Percentiles rank a stretch among this genome's conserved stretches.
Evolutionary conservation across 1,139 yeast genomes (phyloP).

Genomic region (Zygoascus sp.): DNA sequence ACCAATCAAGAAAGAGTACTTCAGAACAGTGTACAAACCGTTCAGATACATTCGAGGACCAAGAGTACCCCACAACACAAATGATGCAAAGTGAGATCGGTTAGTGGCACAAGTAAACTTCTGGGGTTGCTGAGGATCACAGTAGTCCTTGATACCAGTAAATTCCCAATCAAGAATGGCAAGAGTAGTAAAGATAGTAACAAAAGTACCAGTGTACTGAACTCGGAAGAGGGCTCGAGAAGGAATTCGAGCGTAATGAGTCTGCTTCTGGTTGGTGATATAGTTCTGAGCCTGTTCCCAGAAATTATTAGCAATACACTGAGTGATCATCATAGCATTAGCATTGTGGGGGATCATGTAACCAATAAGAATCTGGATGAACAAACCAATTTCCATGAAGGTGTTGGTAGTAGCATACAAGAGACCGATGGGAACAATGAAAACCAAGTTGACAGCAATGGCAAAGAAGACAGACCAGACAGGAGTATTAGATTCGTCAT

Average conservation of each 20-base stretch:
- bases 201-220: conserved; percentile 44
- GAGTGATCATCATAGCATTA: conserved; percentile 52
- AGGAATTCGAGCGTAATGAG: conserved; percentile 54
- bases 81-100: conserved; percentile 40
- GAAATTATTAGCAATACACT: conserved; percentile 57
- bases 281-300: conserved; percentile 50
- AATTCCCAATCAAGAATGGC: conserved; percentile 54
- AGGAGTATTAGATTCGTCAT: conserved; percentile 43
- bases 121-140: conserved; percentile 39
- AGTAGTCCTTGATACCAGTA: conserved; percentile 43
- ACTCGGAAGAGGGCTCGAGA: conserved; percentile 57
- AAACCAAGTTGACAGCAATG: conserved; percentile 49
- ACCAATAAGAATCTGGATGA: conserved; percentile 54
- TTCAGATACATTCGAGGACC: conserved; percentile 57
- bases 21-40: conserved; percentile 44
- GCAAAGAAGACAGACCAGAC: conserved; percentile 56
- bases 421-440: conserved; percentile 49
- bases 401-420: conserved; percentile 50
- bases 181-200: conserved; percentile 42
- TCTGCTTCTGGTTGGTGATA: conserved; percentile 54
- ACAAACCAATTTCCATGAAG: conserved; percentile 50
- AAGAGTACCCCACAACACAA: conserved; percentile 51
- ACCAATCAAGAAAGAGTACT: conserved; percentile 52
- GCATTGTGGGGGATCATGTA: conserved; percentile 62
- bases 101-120: conserved; percentile 34